These are phyloP conservation scores for Pterocarpus santalinus DNA, from an alignment of 306 rosid species.

Conservation along the genomic window DNA sequence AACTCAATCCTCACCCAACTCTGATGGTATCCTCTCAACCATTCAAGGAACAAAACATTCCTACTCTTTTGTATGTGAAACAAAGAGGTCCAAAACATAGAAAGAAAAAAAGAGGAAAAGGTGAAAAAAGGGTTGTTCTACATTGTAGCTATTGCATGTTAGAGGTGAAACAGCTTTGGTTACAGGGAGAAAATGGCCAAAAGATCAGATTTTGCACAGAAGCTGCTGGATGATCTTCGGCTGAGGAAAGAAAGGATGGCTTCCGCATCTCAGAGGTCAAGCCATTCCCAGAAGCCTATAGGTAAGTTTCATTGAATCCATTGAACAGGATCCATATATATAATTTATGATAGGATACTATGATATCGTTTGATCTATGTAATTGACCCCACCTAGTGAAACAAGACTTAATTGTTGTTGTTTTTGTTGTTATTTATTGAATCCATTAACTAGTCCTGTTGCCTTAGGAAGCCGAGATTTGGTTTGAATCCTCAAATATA, in stretches of 20 bases:
- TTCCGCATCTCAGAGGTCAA: background rate
- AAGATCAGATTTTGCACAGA: constrained; percentile 10
- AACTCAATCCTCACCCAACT: constrained; percentile 11
- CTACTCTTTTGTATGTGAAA: background rate
- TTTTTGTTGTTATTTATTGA: too few species aligned
- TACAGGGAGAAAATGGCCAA: background rate
- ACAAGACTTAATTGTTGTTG: too few species aligned
- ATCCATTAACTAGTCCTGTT: background rate
- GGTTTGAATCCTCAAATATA: background rate
- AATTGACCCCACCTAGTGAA: too few species aligned
- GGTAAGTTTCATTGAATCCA: background rate
- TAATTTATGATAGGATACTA: too few species aligned
- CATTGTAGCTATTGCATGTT: background rate
- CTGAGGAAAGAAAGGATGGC: background rate
- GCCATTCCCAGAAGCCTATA: background rate
- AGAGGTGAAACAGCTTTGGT: background rate
- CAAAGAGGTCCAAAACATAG: background rate
- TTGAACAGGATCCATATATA: too few species aligned
- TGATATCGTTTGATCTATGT: too few species aligned
- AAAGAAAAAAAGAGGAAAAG: background rate
- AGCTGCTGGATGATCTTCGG: background rate
- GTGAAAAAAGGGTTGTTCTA: background rate
- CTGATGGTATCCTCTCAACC: constrained; percentile 4
- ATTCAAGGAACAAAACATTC: background rate
- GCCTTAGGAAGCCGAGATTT: background rate